These are phyloP conservation scores for Hygrophila difformis DNA, from an alignment of 257 asterid species.

Conservation along the genomic window DNA sequence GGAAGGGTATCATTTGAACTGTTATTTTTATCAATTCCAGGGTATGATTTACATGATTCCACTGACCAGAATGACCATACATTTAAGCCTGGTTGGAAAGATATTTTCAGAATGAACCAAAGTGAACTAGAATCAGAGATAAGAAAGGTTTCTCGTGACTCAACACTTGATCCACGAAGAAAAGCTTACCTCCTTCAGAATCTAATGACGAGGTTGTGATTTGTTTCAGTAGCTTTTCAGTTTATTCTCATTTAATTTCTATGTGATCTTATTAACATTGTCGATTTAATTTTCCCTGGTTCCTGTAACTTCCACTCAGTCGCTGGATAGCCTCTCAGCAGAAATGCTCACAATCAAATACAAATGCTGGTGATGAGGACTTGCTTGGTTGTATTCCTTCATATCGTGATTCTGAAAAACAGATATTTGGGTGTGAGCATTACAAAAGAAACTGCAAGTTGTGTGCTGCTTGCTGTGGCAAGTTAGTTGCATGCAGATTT, in stretches of 20 bases:
- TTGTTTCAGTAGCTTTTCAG: slow-evolving; percentile 1
- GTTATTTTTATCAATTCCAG: slow-evolving; percentile 26
- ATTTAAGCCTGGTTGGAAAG: slow-evolving; percentile 98
- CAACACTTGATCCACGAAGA: slow-evolving; percentile 96
- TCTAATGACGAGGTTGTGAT: slow-evolving; percentile 80
- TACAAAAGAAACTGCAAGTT: slow-evolving; percentile 96
- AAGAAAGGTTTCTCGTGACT: slow-evolving; percentile 84
- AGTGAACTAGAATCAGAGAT: slow-evolving; percentile 97
- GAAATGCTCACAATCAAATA: slow-evolving; percentile 56
- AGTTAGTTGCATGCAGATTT: slow-evolving; percentile 79
- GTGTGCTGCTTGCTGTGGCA: slow-evolving; percentile 95
- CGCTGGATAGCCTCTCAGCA: slow-evolving; percentile 98
- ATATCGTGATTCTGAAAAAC: slow-evolving; percentile 70
- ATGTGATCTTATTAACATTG: slow-evolving; percentile 7
- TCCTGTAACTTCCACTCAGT: slow-evolving; percentile 32
- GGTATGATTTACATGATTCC: slow-evolving; percentile 53
- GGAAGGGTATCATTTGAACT: slow-evolving; percentile 8
- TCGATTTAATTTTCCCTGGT: slow-evolving; percentile 14
- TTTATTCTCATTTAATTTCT: slow-evolving; percentile 1
- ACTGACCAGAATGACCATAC: slow-evolving; percentile 60
- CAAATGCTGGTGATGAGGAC: slow-evolving; percentile 41
- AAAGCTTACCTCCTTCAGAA: slow-evolving; percentile 91
- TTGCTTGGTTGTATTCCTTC: slow-evolving; percentile 64
- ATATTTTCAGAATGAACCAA: slow-evolving; percentile 94
- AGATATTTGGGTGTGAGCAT: slow-evolving; percentile 83